These are phyloP conservation scores for Neurospora tetrasperma DNA, from an alignment of 495 filamentous ascomycete species.

Conservation along the genomic window DNA sequence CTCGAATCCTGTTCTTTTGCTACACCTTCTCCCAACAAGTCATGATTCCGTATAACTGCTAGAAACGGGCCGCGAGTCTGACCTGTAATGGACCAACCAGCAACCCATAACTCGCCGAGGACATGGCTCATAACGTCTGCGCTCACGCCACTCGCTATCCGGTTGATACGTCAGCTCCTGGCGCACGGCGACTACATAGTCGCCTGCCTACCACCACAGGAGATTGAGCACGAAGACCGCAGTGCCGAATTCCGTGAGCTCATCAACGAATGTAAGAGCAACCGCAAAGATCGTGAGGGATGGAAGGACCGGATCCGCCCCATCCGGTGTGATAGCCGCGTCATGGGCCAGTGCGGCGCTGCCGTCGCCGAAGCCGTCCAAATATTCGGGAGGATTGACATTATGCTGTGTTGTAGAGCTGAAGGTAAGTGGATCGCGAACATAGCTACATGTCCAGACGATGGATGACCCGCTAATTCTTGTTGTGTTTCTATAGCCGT, in stretches of 20 bases:
- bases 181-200: conserved; percentile 80
- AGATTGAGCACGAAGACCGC: conserved; percentile 51
- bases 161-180: conserved; percentile 63
- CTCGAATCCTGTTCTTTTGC: neutral
- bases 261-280: conserved; percentile 48
- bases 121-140: conserved; percentile 87
- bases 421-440: conserved; percentile 48
- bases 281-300: conserved; percentile 42
- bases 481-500: conserved; percentile 44
- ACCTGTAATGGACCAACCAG: conserved; percentile 33
- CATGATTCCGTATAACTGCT: neutral
- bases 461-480: neutral
- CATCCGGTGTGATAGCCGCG: conserved; percentile 45
- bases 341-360: conserved; percentile 58
- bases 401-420: conserved; percentile 77
- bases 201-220: conserved; percentile 60
- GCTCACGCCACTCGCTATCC: conserved; percentile 64
- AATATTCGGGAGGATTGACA: conserved; percentile 78
- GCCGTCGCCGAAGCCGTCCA: conserved; percentile 78
- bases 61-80: conserved; percentile 6
- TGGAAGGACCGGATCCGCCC: conserved; percentile 48
- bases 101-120: conserved; percentile 48
- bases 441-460: neutral
- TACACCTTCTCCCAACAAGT: neutral
- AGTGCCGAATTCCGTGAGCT: conserved; percentile 45